Base-by-base conservation (phyloP, 345 rosid species). In the Combretum micranthum region DNA sequence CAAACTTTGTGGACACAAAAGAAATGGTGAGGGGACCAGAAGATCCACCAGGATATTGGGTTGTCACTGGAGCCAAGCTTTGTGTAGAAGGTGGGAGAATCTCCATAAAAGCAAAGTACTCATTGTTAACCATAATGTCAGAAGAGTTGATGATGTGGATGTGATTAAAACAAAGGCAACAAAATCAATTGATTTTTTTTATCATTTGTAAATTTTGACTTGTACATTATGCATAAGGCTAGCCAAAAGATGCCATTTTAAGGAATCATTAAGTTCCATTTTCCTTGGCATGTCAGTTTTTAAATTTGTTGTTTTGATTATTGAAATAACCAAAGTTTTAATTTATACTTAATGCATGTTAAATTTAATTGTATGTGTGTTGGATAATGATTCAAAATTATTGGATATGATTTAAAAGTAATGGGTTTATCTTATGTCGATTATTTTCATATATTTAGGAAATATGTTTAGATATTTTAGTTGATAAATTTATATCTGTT, bases 11-110 rank as follows among this genome's bases (percentile, higher is more conserved):
- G n/a, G 87, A 93, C 59, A 87, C 84, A 13, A 89, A 82, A 72
- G 97, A 87, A 71, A 88, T 73, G 80, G 72, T 83, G 57, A 75
- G 99, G 69, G 97, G 99, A 45, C 97, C 97, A 0, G 94, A 93
- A 70, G 84, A 82, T 53, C 61, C 69, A 1, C 99, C 97, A 19
- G 99, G 99, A 47, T 93, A 87, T 68, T 93, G 97, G 99, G 96
- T 93, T 59, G 82, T 93, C 42, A 87, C 94, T 1, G 99, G 99
- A 53, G 96, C 99, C 43, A 87, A 82, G 82, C 90, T 93, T 18
- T 77, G 82, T 50, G 65, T 87, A 42, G 95, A 82, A 46, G 84
- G 77, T 47, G 90, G 96, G 21, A 79, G 72, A 76, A 87, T 93
- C 72, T 80, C 97, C 14, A 62, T 89, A 65, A 93, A 77, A 72